phyloP scores from a whole-genome alignment of 108 stramenopile species.

The Asterionellopsis glacialis region DNA sequence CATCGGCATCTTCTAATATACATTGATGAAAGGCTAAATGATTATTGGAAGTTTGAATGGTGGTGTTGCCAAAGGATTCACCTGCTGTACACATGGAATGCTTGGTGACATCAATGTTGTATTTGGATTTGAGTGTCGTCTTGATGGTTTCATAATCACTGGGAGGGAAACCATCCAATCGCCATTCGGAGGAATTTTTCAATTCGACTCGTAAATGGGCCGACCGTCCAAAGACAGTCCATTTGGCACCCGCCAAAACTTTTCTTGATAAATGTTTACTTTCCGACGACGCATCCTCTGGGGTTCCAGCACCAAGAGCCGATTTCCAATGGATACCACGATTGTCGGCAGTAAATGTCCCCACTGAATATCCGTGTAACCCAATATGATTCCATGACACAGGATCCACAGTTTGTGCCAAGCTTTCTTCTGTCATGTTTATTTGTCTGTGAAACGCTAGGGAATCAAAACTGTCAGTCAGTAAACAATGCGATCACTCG shows the following conservation, averaged over 20 bases:
- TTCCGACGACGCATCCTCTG: slow-evolving; percentile 20
- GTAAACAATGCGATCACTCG: no score
- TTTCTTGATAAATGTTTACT: slow-evolving; percentile 20
- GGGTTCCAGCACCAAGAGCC: slow-evolving; percentile 48
- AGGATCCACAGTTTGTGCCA: no score
- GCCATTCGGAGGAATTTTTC: slow-evolving; percentile 37
- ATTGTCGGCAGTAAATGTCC: slow-evolving; percentile 62
- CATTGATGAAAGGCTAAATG: slow-evolving; percentile 79
- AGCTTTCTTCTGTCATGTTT: no score
- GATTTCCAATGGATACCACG: slow-evolving; percentile 76
- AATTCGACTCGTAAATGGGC: slow-evolving; percentile 67
- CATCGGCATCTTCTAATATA: slow-evolving; percentile 73
- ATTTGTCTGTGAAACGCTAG: no score
- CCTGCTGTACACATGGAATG: slow-evolving; percentile 69
- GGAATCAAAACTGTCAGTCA: no score
- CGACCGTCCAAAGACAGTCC: slow-evolving; percentile 78
- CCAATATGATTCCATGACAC: slow-evolving; percentile 82
- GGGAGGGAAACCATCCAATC: slow-evolving; percentile 81
- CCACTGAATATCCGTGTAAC: slow-evolving; percentile 82
- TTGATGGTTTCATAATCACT: slow-evolving; percentile 46
- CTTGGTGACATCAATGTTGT: slow-evolving; percentile 45
- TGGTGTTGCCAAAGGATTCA: slow-evolving; percentile 71
- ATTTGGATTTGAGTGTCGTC: slow-evolving; percentile 8
- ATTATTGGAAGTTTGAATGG: slow-evolving; percentile 45
- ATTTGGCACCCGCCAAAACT: slow-evolving; percentile 47